Conservation (phyloP, 129 eudicot genomes). For the Pittosporum tobira region DNA sequence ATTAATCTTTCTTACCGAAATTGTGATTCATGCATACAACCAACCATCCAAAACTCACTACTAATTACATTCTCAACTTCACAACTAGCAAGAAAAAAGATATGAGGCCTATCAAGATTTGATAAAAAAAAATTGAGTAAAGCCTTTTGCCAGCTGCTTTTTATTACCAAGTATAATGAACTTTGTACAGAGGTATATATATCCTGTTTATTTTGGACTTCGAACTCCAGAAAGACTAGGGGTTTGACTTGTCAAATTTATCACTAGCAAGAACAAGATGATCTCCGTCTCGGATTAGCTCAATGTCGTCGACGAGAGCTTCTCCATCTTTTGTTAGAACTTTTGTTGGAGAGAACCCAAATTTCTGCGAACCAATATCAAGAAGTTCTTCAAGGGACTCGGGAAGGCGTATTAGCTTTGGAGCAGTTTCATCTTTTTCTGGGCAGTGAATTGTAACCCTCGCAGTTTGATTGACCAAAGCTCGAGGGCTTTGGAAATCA, state of each 20-base stretch:
- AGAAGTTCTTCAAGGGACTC: conserved; percentile 46
- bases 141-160: not conserved
- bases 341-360: conserved; percentile 35
- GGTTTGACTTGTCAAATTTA: not conserved
- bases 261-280: conserved; percentile 47
- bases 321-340: conserved; percentile 42
- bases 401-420: conserved; percentile 49
- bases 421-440: conserved; percentile 30
- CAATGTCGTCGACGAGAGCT: conserved; percentile 53
- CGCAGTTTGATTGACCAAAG: conserved; percentile 18
- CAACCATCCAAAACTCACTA: too few species aligned
- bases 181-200: too few species aligned
- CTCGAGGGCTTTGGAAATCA: conserved; percentile 9
- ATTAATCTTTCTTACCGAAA: too few species aligned
- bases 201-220: too few species aligned
- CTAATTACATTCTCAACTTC: too few species aligned
- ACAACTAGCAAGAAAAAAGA: too few species aligned
- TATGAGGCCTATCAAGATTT: too few species aligned
- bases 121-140: too few species aligned
- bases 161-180: not conserved
- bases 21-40: too few species aligned
- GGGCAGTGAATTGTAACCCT: conserved; percentile 57
- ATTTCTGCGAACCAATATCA: conserved; percentile 39
- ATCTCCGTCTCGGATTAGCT: conserved; percentile 72
- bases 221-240: not conserved